These are phyloP conservation scores for Aspergillus sp. DNA, from an alignment of 2,329 filamentous ascomycete genomes.

Conservation along the genomic window DNA sequence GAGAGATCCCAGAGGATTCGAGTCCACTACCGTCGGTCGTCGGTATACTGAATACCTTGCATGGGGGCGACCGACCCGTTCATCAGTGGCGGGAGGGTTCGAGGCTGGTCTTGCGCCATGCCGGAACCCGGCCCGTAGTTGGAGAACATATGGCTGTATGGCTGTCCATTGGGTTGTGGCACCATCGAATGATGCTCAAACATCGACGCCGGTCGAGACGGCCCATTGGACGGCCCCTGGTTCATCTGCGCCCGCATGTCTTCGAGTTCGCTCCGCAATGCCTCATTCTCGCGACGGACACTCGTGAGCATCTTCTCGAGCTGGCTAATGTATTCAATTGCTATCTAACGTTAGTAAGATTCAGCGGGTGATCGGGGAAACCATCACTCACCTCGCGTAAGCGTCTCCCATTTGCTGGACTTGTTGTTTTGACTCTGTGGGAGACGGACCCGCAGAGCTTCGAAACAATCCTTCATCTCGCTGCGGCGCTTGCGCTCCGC, in stretches of 20 bases:
- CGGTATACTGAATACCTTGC: slow-evolving; percentile 52
- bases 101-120: slow-evolving; percentile 40
- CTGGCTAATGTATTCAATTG: slow-evolving; percentile 48
- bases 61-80: slow-evolving; percentile 45
- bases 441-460: slow-evolving; percentile 43
- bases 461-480: slow-evolving; percentile 53
- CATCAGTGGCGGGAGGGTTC: slow-evolving; percentile 47
- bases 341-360: slow-evolving; percentile 18
- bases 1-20: neutral
- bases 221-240: slow-evolving; percentile 33
- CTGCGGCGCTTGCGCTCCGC: slow-evolving; percentile 51
- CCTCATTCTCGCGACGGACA: slow-evolving; percentile 36
- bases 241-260: slow-evolving; percentile 40
- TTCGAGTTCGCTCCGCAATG: slow-evolving; percentile 35
- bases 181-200: slow-evolving; percentile 37
- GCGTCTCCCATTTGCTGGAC: slow-evolving; percentile 52
- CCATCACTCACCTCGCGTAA: slow-evolving; percentile 41
- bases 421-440: slow-evolving; percentile 49
- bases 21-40: slow-evolving; percentile 40
- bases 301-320: slow-evolving; percentile 42
- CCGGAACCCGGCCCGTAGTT: slow-evolving; percentile 26
- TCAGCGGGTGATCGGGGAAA: slow-evolving; percentile 12
- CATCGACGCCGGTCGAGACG: slow-evolving; percentile 29
- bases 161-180: slow-evolving; percentile 33
- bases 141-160: slow-evolving; percentile 28